Evolutionary conservation across 2,329 filamentous ascomycete species (phyloP).

Genomic region (Phaeosphaeriaceae sp.): DNA sequence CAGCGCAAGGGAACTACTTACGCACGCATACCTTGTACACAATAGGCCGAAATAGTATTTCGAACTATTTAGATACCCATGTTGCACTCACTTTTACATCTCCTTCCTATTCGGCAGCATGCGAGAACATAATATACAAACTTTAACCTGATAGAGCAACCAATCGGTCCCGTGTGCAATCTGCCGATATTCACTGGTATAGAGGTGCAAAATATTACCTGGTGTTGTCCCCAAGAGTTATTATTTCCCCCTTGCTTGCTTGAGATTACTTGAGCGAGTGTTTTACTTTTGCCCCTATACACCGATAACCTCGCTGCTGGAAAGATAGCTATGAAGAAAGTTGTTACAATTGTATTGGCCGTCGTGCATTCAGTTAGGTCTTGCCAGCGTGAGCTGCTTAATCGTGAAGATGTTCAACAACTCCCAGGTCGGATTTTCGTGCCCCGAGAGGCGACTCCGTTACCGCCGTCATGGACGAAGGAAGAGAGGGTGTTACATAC

Average conservation of each 20-base stretch:
- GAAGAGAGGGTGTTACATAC: conserved; percentile 35
- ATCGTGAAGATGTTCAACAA: not conserved
- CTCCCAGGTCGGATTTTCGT: not conserved
- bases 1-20: too few species aligned
- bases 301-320: not conserved
- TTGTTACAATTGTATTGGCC: not conserved
- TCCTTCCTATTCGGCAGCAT: too few species aligned
- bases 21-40: too few species aligned
- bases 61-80: conserved; percentile 1
- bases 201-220: too few species aligned
- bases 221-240: too few species aligned
- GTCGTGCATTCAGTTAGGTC: not conserved
- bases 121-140: too few species aligned
- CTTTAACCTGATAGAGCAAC: too few species aligned
- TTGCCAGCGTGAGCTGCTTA: conserved; percentile 6
- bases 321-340: not conserved
- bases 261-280: too few species aligned
- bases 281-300: not conserved
- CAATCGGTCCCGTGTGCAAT: too few species aligned
- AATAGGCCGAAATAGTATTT: too few species aligned
- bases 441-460: conserved; percentile 6
- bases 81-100: not conserved
- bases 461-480: conserved; percentile 30
- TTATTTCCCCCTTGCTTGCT: too few species aligned
- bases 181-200: too few species aligned